Conservation (phyloP, 208 protist genomes). For the Endotrypanum monterogeii region DNA sequence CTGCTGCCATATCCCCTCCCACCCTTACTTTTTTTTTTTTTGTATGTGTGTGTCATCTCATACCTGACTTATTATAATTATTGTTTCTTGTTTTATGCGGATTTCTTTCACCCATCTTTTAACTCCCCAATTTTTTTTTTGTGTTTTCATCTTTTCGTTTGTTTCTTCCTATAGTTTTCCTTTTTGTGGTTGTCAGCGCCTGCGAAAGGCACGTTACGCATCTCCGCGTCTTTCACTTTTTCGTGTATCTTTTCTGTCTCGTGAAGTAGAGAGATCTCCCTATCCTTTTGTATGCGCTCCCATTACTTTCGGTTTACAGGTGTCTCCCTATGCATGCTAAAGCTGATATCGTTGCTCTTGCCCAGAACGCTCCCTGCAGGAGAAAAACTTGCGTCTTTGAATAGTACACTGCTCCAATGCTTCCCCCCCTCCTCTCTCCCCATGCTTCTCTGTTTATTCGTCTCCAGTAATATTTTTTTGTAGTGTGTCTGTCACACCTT, state of each 20-base stretch:
- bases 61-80: background rate
- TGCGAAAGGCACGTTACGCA: background rate
- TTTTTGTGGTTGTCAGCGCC: background rate
- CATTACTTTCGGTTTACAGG: too few species aligned
- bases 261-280: too few species aligned
- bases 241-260: background rate
- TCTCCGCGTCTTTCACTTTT: background rate
- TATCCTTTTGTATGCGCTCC: too few species aligned
- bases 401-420: too few species aligned
- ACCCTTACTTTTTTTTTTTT: conserved; percentile 3
- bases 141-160: background rate
- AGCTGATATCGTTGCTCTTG: too few species aligned
- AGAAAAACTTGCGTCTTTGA: too few species aligned
- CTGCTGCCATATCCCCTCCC: background rate
- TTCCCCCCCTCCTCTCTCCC: too few species aligned
- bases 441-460: too few species aligned
- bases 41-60: background rate
- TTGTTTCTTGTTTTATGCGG: background rate
- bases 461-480: too few species aligned
- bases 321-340: too few species aligned
- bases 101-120: background rate
- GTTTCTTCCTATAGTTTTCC: background rate
- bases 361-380: too few species aligned
- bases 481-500: too few species aligned
- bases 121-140: background rate